A percentile compares a stretch with the other conserved stretches of the same genome.
Evolutionary conservation across 495 filamentous ascomycete species (phyloP).

Genomic region (Penicillium samsonianum): DNA sequence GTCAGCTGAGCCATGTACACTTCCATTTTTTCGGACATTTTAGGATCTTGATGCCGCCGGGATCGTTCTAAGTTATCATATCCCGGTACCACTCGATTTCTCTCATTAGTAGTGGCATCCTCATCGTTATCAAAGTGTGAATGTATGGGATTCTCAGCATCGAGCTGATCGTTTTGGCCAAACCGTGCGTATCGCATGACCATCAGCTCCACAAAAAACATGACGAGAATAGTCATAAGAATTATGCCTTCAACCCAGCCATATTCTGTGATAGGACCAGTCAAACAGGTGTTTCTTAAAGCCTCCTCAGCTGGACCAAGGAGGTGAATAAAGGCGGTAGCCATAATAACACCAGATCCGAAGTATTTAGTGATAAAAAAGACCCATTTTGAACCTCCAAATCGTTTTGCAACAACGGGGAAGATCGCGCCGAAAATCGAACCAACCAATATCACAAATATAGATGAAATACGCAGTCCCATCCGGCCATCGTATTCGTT

Average conservation of each 20-base stretch:
- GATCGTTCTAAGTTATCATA: slow-evolving; percentile 64
- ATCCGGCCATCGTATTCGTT: too few species aligned
- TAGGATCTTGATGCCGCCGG: slow-evolving; percentile 51
- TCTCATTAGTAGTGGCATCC: not conserved
- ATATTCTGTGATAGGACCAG: slow-evolving; percentile 73
- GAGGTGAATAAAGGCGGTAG: slow-evolving; percentile 86
- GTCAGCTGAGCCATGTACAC: slow-evolving; percentile 40
- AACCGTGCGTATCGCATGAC: slow-evolving; percentile 74
- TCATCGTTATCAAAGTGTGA: too few species aligned
- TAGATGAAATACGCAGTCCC: too few species aligned
- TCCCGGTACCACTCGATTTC: slow-evolving; percentile 45
- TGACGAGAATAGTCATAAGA: slow-evolving; percentile 77
- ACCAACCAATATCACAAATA: too few species aligned
- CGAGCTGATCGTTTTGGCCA: slow-evolving; percentile 48
- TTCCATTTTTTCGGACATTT: too few species aligned
- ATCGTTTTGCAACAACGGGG: too few species aligned
- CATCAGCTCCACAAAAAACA: slow-evolving; percentile 86
- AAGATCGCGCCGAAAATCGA: too few species aligned
- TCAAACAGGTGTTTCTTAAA: slow-evolving; percentile 70
- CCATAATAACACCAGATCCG: slow-evolving; percentile 76
- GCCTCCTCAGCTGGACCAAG: slow-evolving; percentile 80
- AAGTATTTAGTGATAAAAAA: slow-evolving; percentile 86
- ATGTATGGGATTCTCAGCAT: not conserved
- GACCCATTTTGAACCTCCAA: slow-evolving; percentile 39
- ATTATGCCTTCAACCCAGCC: slow-evolving; percentile 80